Evolutionary conservation across 164 flowering plant species (phyloP).

Genomic region (Magnolia officinalis): DNA sequence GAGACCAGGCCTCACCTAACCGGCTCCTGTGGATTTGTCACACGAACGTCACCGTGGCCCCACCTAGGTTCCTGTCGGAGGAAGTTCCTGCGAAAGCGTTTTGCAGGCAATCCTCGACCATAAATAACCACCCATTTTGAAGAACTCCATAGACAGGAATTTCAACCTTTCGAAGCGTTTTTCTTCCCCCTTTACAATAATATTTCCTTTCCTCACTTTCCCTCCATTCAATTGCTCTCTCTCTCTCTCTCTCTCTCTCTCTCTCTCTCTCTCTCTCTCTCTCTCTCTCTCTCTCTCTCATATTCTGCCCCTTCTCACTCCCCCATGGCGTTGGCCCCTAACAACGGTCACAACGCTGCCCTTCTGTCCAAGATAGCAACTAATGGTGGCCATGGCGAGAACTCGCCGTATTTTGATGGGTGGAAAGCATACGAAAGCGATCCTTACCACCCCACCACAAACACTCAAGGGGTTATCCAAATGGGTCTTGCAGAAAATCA

Average conservation of each 20-base stretch:
- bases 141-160: not conserved
- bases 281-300: not conserved
- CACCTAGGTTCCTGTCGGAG: no score
- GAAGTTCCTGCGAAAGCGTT: no score
- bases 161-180: not conserved
- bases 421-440: constrained; percentile 33
- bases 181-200: not conserved
- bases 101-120: no score
- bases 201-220: not conserved
- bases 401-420: constrained; percentile 31
- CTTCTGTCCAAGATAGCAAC: constrained; percentile 27
- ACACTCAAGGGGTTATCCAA: constrained; percentile 29
- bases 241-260: not conserved
- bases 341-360: not conserved
- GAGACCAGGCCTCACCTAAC: no score
- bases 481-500: constrained; percentile 41
- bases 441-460: constrained; percentile 25
- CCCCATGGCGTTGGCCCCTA: not conserved
- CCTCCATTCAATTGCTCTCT: not conserved
- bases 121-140: not conserved
- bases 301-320: not conserved
- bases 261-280: not conserved
- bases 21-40: no score
- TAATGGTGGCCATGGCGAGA: constrained; percentile 28
- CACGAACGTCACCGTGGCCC: no score